Conservation (phyloP, 225 moss, liverwort and hornwort genomes). For the Straminergon stramineum region DNA sequence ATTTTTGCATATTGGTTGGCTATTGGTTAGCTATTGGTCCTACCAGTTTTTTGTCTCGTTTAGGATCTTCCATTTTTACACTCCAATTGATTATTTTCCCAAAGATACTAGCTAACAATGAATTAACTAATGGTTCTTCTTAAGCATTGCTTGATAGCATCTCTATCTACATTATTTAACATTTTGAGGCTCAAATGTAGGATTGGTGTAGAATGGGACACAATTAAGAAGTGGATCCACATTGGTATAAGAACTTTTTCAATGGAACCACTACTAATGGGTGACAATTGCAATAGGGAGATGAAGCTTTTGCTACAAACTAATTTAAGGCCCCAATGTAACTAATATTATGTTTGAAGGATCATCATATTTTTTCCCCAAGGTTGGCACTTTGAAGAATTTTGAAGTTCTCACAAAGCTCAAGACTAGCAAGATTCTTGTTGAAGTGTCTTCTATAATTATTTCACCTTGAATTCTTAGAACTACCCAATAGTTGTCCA, state of each 20-base stretch:
- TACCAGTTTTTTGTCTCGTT: not conserved
- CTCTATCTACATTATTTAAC: not conserved
- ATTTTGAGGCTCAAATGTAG: not conserved
- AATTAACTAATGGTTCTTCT: rapidly evolving
- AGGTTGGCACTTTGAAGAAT: not conserved
- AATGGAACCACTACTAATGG: not conserved
- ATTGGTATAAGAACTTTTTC: rapidly evolving
- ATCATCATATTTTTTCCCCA: not conserved
- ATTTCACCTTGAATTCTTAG: not conserved
- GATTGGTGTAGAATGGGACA: too few relatives aligned
- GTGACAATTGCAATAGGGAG: not conserved
- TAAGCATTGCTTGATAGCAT: not conserved
- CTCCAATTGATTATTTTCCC: not conserved
- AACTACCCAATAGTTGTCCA: rapidly evolving
- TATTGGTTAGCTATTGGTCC: rapidly evolving
- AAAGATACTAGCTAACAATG: rapidly evolving
- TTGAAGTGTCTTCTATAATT: not conserved
- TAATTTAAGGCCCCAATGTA: not conserved
- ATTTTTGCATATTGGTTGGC: rapidly evolving
- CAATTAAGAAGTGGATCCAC: not conserved
- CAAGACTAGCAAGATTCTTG: not conserved
- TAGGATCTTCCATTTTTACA: not conserved
- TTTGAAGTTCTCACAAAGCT: not conserved
- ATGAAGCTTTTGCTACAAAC: not conserved
- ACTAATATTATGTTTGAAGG: not conserved